phyloP scores from a whole-genome alignment of 2,329 filamentous ascomycete species.

The Fragosphaeria purpurea region DNA sequence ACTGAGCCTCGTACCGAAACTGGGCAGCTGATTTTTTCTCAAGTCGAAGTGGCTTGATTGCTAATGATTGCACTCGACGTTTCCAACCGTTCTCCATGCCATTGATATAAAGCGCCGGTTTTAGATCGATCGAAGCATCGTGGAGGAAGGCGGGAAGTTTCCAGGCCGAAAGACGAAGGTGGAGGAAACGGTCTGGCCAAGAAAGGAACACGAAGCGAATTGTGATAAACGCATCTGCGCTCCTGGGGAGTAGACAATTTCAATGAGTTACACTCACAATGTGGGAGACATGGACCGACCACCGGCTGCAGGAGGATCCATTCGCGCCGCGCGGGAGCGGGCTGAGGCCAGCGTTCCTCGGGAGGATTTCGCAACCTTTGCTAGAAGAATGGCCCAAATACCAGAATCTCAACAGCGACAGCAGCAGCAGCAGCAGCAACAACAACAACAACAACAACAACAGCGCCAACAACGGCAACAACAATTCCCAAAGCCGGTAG shows the following conservation, averaged over 20 bases:
- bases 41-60: no score
- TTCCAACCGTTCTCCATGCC: no score
- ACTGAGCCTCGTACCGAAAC: no score
- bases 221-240: neutral
- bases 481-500: conserved; percentile 12
- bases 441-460: neutral
- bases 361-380: conserved; percentile 19
- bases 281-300: conserved; percentile 41
- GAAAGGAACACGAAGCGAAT: neutral
- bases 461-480: neutral
- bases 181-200: conserved; percentile 11
- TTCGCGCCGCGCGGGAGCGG: conserved; percentile 45
- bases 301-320: conserved; percentile 31
- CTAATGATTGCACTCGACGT: no score
- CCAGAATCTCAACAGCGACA: conserved; percentile 2
- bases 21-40: no score
- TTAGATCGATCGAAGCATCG: neutral
- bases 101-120: no score
- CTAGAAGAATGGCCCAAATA: conserved; percentile 14
- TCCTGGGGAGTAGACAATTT: conserved; percentile 20
- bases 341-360: conserved; percentile 32
- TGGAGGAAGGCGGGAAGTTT: neutral
- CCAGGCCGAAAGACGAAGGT: neutral
- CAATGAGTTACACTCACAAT: conserved; percentile 49
- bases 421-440: neutral